phyloP scores from a whole-genome alignment of 192 early-diverging fungal genomes.

The Coemansia sp. region DNA sequence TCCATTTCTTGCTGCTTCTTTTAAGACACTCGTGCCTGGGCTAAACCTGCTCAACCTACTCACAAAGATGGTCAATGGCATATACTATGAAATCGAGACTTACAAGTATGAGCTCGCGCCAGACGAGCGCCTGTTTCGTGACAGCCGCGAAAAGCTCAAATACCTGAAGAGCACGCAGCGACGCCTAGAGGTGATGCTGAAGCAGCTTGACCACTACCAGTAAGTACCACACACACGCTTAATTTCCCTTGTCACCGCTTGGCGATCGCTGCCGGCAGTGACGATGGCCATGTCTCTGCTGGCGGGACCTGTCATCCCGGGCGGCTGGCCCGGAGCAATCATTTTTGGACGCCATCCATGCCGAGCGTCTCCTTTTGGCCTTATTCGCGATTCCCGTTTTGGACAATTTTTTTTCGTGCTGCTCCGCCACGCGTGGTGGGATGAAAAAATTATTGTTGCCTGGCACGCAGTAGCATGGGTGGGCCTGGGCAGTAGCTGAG shows the following conservation, averaged over 20 bases:
- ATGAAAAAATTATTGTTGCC: not conserved
- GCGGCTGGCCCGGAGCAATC: not conserved
- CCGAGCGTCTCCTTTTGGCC: not conserved
- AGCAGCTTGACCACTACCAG: constrained; percentile 29
- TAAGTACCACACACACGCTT: constrained; percentile 17
- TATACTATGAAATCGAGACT: constrained; percentile 39
- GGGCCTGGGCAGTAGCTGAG: constrained; percentile 6
- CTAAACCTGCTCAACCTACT: not conserved
- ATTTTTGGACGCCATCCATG: not conserved
- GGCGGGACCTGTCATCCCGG: not conserved
- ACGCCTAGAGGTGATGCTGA: constrained; percentile 35
- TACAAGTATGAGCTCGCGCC: constrained; percentile 18
- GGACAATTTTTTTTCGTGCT: not conserved
- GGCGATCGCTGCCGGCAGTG: constrained; percentile 2
- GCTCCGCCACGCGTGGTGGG: constrained; percentile 3
- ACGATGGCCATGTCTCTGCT: not conserved
- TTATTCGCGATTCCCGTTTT: constrained; percentile 7
- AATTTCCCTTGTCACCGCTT: not conserved
- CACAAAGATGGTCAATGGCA: constrained; percentile 46
- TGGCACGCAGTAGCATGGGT: constrained; percentile 8
- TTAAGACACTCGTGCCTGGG: not conserved
- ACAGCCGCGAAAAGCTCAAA: constrained; percentile 36
- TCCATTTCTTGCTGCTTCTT: not conserved
- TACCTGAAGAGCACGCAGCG: constrained; percentile 31
- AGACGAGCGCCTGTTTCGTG: constrained; percentile 28